Evolutionary conservation across 140 eudicot species (phyloP).

Genomic region (Anethum foeniculum): DNA sequence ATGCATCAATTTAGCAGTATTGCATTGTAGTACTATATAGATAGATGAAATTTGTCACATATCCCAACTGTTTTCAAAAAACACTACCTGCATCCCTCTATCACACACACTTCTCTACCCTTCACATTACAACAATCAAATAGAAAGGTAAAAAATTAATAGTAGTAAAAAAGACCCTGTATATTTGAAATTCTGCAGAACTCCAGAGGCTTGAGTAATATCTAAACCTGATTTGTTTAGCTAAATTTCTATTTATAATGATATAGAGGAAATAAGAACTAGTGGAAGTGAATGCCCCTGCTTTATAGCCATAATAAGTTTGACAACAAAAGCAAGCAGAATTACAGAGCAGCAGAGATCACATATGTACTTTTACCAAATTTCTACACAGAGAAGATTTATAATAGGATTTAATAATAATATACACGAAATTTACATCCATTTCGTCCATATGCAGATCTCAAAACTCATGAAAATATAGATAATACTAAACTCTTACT

Average conservation of each 20-base stretch:
- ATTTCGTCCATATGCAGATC: neutral
- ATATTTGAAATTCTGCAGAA: neutral
- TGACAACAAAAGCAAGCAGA: neutral
- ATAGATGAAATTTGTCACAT: neutral
- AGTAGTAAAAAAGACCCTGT: neutral
- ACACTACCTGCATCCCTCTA: neutral
- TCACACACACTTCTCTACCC: neutral
- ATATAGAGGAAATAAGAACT: neutral
- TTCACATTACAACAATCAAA: neutral
- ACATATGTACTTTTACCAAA: neutral
- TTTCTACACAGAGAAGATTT: neutral
- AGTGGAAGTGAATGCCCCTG: neutral
- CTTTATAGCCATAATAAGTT: neutral
- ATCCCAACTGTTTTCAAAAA: neutral
- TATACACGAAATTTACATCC: neutral
- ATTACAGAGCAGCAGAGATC: neutral
- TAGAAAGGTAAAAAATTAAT: neutral
- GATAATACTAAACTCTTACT: constrained; percentile 23
- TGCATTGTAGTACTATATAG: neutral
- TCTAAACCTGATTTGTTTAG: neutral
- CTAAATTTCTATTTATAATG: too few relatives aligned
- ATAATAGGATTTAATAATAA: neutral
- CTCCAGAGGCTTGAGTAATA: neutral
- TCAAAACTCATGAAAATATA: neutral
- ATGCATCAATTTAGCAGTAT: neutral